A percentile compares a stretch with the other conserved stretches of the same genome.
Conservation (phyloP, 768 basidiomycete genomes). For the Neoboletus brunneissimus region DNA sequence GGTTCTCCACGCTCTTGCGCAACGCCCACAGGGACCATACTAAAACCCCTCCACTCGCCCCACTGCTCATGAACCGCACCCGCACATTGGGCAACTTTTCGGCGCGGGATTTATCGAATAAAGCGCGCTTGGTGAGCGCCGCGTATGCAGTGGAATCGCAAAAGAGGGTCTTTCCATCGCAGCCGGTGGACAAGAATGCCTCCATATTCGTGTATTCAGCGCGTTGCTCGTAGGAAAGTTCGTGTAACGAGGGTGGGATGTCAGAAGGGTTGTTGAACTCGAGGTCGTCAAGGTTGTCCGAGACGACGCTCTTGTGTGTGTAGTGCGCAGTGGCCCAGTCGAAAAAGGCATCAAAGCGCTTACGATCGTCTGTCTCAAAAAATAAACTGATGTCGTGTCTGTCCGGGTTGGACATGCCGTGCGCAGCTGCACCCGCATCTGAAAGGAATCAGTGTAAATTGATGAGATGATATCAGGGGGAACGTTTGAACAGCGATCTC, state of each 20-base stretch:
- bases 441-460: not conserved
- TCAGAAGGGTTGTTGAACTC: slow-evolving; percentile 9
- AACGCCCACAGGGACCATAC: too few relatives aligned
- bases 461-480: not conserved
- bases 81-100: slow-evolving; percentile 9
- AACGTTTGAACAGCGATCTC: not conserved
- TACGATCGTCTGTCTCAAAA: not conserved
- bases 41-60: too few relatives aligned
- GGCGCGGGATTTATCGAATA: slow-evolving; percentile 15
- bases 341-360: slow-evolving; percentile 16
- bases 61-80: slow-evolving; percentile 9
- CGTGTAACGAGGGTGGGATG: slow-evolving; percentile 9
- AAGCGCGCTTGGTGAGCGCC: slow-evolving; percentile 11
- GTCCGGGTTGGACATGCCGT: slow-evolving; percentile 4
- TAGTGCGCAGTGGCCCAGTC: slow-evolving; percentile 16
- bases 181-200: slow-evolving; percentile 2
- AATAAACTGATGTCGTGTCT: not conserved
- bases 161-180: slow-evolving; percentile 11
- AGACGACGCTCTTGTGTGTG: slow-evolving; percentile 14
- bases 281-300: slow-evolving; percentile 17
- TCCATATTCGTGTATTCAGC: slow-evolving; percentile 7
- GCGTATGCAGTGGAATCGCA: slow-evolving; percentile 9
- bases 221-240: slow-evolving; percentile 14
- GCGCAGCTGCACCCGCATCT: slow-evolving; percentile 4
- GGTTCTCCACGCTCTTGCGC: too few relatives aligned